Percentiles rank a stretch among this genome's conserved stretches.
Conservation (phyloP, 164 flowering plant species). For the Malania oleifera region DNA sequence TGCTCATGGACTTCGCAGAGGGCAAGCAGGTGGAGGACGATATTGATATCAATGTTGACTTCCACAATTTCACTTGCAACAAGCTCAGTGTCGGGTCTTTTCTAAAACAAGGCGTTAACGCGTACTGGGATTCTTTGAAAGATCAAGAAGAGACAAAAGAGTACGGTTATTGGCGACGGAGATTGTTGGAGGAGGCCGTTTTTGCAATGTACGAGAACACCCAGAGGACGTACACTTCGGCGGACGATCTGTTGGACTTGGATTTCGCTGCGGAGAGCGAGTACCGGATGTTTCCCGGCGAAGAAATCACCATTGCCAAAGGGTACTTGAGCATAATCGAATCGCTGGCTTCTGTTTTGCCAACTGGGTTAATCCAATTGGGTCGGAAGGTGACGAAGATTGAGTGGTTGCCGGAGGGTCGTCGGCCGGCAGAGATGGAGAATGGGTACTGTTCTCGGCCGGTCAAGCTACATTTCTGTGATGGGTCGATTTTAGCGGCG, state of each 20-base stretch:
- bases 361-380: constrained; percentile 56
- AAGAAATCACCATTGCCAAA: constrained; percentile 87
- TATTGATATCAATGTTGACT: constrained; percentile 9
- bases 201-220: constrained; percentile 73
- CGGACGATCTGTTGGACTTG: constrained; percentile 58
- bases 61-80: constrained; percentile 21
- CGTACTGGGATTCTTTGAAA: constrained; percentile 38
- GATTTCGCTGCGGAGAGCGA: constrained; percentile 86
- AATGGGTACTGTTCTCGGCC: constrained; percentile 37
- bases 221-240: constrained; percentile 85
- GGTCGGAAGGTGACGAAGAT: constrained; percentile 53
- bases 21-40: constrained; percentile 31
- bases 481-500: constrained; percentile 59
- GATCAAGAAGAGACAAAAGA: constrained; percentile 22
- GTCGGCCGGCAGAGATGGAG: constrained; percentile 1
- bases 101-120: constrained; percentile 50
- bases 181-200: constrained; percentile 52
- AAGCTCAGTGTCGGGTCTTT: constrained; percentile 57
- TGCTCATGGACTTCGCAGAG: constrained; percentile 63
- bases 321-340: constrained; percentile 72
- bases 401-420: constrained; percentile 53
- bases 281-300: constrained; percentile 73
- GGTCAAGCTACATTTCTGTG: constrained; percentile 67
- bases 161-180: constrained; percentile 38
- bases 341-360: constrained; percentile 65